Conservation (phyloP, 768 basidiomycete genomes). For the Tylopilus subfusipes region DNA sequence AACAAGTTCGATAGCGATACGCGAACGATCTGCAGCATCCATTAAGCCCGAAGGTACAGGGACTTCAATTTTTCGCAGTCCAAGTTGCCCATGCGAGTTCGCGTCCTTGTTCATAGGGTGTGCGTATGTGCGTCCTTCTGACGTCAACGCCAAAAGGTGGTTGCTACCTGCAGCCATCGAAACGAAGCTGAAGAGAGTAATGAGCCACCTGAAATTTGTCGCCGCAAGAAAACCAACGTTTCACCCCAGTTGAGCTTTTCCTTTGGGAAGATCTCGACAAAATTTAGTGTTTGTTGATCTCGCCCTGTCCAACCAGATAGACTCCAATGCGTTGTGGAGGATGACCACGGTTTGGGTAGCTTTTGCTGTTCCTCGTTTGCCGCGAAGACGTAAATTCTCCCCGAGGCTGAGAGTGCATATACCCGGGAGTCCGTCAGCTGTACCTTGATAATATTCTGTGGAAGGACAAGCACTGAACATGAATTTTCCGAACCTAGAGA, state of each 20-base stretch:
- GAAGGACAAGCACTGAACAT: not conserved
- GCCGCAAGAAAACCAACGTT: constrained; percentile 42
- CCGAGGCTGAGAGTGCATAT: constrained; percentile 76
- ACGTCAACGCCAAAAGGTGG: constrained; percentile 71
- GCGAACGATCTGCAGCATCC: constrained; percentile 21
- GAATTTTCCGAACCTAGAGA: not conserved
- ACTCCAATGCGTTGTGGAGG: constrained; percentile 57
- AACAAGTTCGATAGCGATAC: constrained; percentile 49
- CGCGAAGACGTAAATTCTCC: constrained; percentile 69
- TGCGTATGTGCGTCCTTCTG: constrained; percentile 69
- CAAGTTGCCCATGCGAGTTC: constrained; percentile 83
- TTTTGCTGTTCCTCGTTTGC: constrained; percentile 48
- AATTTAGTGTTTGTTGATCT: constrained; percentile 46
- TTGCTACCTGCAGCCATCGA: constrained; percentile 71
- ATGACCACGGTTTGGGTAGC: constrained; percentile 36
- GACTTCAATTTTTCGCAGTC: constrained; percentile 63
- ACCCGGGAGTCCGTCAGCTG: constrained; percentile 58
- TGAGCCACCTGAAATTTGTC: constrained; percentile 9
- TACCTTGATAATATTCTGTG: constrained; percentile 65
- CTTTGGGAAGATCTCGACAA: constrained; percentile 57
- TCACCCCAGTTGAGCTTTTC: constrained; percentile 61
- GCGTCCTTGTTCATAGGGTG: constrained; percentile 72
- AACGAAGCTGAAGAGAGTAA: constrained; percentile 47
- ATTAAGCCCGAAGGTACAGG: constrained; percentile 26
- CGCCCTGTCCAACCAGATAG: constrained; percentile 57